A percentile compares a stretch with the other conserved stretches of the same genome.
These are phyloP conservation scores for Epichloe coenophiala DNA, from an alignment of 2,329 filamentous ascomycete species.

Conservation along the genomic window DNA sequence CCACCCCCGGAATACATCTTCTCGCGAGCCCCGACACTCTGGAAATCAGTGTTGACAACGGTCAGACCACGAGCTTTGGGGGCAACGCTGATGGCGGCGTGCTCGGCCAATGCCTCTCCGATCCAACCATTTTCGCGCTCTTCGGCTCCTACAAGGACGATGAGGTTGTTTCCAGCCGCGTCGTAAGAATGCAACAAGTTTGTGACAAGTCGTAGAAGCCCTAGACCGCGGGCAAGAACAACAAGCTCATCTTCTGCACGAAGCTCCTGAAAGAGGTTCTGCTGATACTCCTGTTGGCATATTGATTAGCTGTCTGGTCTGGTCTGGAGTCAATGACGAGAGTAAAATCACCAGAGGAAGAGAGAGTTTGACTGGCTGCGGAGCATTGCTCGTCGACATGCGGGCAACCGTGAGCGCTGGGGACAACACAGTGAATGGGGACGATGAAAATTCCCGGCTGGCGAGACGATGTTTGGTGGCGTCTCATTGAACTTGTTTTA, in stretches of 20 bases:
- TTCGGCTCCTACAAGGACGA: constrained; percentile 78
- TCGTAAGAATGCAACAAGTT: constrained; percentile 96
- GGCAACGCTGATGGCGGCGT: constrained; percentile 78
- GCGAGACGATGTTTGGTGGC: too few species aligned
- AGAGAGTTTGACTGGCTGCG: constrained; percentile 67
- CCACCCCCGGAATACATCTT: constrained; percentile 90
- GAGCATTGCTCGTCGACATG: constrained; percentile 41
- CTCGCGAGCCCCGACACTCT: constrained; percentile 74
- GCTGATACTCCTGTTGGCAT: constrained; percentile 62
- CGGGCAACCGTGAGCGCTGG: constrained; percentile 10
- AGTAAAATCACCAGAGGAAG: constrained; percentile 37
- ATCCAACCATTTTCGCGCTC: constrained; percentile 95
- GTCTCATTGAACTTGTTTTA: too few species aligned
- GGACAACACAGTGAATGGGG: neutral
- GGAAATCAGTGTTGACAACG: constrained; percentile 87
- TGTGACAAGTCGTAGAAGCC: constrained; percentile 82
- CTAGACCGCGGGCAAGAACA: constrained; percentile 79
- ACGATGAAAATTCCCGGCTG: neutral
- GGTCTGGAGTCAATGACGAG: neutral
- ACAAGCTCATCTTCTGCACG: constrained; percentile 87
- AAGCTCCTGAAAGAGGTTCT: constrained; percentile 84
- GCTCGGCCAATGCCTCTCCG: constrained; percentile 87
- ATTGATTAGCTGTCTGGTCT: neutral
- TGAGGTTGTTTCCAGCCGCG: constrained; percentile 83
- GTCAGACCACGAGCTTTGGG: constrained; percentile 73